Evolutionary conservation across 2,329 filamentous ascomycete species (phyloP).

Genomic region (Fusarium pininemorale): DNA sequence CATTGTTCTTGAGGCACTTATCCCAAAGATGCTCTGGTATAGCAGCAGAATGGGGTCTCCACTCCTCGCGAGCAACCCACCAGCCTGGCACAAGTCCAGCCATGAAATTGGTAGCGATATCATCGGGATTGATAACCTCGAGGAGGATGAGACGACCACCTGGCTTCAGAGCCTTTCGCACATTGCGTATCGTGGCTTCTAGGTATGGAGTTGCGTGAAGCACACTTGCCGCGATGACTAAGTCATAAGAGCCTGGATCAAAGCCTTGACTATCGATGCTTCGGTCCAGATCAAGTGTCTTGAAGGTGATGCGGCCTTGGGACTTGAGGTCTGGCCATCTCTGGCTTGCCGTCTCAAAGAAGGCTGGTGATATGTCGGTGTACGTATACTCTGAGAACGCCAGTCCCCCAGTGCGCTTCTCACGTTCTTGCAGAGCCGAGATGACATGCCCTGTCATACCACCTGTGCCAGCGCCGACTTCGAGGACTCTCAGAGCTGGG

Average conservation of each 20-base stretch:
- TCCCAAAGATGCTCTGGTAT: neutral
- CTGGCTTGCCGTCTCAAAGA: conserved; percentile 44
- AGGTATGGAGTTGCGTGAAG: conserved; percentile 45
- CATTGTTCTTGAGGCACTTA: neutral
- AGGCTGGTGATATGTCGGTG: conserved; percentile 51
- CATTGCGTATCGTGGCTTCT: conserved; percentile 30
- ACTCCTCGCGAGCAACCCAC: conserved; percentile 43
- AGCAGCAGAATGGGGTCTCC: neutral
- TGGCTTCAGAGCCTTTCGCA: conserved; percentile 38
- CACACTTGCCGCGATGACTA: conserved; percentile 42
- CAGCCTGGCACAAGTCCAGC: conserved; percentile 45
- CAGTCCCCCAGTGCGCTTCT: neutral
- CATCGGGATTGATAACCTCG: conserved; percentile 29
- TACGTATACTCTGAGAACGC: conserved; percentile 48
- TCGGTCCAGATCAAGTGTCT: conserved; percentile 38
- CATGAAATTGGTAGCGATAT: conserved; percentile 17
- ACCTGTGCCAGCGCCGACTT: conserved; percentile 10
- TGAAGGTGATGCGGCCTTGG: conserved; percentile 27
- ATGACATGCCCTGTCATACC: neutral
- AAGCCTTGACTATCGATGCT: conserved; percentile 23
- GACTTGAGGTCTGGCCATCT: neutral
- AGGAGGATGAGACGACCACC: conserved; percentile 43
- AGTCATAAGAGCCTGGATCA: conserved; percentile 25
- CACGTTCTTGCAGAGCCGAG: neutral
- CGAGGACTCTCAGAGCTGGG: neutral